Percentiles rank a stretch among this genome's conserved stretches.
Conservation (phyloP, 176 grass and related monocot genomes). For the Phyllostachys edulis region DNA sequence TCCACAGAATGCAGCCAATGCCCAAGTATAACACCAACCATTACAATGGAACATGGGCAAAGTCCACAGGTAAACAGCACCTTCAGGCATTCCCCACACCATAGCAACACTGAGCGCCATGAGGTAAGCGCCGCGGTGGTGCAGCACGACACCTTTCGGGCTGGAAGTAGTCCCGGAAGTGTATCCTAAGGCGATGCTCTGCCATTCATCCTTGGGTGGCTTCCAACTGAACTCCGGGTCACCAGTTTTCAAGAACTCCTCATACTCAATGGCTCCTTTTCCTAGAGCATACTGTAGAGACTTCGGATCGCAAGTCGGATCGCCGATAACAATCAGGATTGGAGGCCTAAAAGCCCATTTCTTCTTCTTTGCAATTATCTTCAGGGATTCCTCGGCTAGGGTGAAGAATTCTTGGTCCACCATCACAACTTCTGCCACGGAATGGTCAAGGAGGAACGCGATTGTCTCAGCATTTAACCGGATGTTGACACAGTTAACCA, state of each 20-base stretch:
- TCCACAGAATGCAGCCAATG: constrained; percentile 79
- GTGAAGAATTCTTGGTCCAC: constrained; percentile 89
- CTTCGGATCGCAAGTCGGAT: constrained; percentile 55
- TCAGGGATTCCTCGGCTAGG: constrained; percentile 74
- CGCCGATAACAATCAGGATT: constrained; percentile 58
- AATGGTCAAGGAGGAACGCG: constrained; percentile 84
- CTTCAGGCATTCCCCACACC: constrained; percentile 73
- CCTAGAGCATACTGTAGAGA: constrained; percentile 56
- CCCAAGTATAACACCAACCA: constrained; percentile 93
- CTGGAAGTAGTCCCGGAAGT: constrained; percentile 91
- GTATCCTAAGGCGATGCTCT: constrained; percentile 83
- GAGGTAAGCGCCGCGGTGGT: constrained; percentile 86
- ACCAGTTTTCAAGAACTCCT: constrained; percentile 76
- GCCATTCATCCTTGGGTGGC: constrained; percentile 90
- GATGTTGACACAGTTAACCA: constrained; percentile 76
- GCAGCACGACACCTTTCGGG: constrained; percentile 84
- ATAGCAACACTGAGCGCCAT: constrained; percentile 78
- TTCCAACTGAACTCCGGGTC: constrained; percentile 69
- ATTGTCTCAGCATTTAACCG: constrained; percentile 72
- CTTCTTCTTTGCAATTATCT: constrained; percentile 59
- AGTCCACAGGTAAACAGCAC: constrained; percentile 85
- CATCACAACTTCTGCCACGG: constrained; percentile 66
- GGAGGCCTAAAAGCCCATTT: constrained; percentile 58
- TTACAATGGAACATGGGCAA: constrained; percentile 97
- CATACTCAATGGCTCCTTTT: constrained; percentile 75